Evolutionary conservation across 2,329 filamentous ascomycete species (phyloP), one percentile per base, ranked within the genome.

Genomic region (Apiospora kogelbergensis): DNA sequence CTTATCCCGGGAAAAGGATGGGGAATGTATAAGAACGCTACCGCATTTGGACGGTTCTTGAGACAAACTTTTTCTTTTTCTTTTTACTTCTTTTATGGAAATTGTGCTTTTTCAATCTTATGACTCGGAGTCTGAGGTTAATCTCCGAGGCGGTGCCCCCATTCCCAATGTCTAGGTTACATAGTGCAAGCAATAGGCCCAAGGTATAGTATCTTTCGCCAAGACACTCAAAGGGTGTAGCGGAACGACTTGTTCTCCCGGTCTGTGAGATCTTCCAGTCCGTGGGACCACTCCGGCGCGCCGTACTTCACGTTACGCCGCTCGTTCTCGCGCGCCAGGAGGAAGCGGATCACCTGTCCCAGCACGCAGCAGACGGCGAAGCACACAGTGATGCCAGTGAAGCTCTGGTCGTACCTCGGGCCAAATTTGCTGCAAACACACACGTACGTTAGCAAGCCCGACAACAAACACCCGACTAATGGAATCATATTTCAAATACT

Each of bases 321-420:
- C 65, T 53, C n/a, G 65, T 66, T 66, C 44, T 66, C 65, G 30
- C 65, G 65, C 65, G 42, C 42, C 44, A 66, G 65, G 7, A 53
- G 17, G 44, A 53, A 53, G 13, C 65, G 65, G 10, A 66, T 24
- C 13, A 66, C 65, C 44, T 66, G 44, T 1, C 65, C 44, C 15
- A 66, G n/a, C 10, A 53, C 65, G 44, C 65, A 37, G 65, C 65
- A 66, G 30, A 66, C 65, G 6, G 44, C 44, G n/a, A 66, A 66
- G 30, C 65, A 66, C 20, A 66, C 65, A 6, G 44, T 46, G 65
- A 66, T 41, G 44, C 65, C 65, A 26, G 65, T 66, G 30, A 66
- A 66, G 44, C 65, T 66, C 44, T 66, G 26, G 44, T 48, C 45
- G 65, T 66, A 66, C 5, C 65, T 44, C 17, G 65, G 65, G 24